Base-by-base conservation (phyloP, 176 grass and related monocot species). In the Canna indica region DNA sequence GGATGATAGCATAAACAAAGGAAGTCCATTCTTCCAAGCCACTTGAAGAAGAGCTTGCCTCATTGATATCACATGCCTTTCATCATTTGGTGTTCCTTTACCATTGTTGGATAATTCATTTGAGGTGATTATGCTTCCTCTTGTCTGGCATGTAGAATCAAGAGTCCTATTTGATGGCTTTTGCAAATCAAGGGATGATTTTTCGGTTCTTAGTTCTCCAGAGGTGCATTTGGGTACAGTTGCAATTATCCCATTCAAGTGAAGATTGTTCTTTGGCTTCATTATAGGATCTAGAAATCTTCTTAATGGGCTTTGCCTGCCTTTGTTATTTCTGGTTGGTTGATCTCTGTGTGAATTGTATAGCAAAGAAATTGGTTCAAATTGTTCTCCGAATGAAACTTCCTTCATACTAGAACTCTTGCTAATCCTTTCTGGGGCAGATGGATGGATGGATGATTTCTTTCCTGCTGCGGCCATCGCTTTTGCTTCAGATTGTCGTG, bases 251-350 rank as follows among this genome's bases (percentile, higher is more conserved):
- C 71, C 69, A 71, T 77, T 76, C 70, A 45, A 70, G 62, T 76
- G 74, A 36, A 50, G 26, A 74, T 84, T 67, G 65, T 44, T 82
- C 46, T 77, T 87, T 72, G 94, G 78, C 61, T 82, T 94, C 66
- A 99, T 81, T 72, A 99, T 76, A 71, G 95, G 95, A 84, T 99
- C 90, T 47, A 99, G 72, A 81, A 99, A 85, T 57, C 95, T 99
- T 77, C 86, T 90, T 27, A 94, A 80, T 24, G 95, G 95, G 70
- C 95, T 94, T 44, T 85, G 90, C 45, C 85, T 80, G 15, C 83
- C 63, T 88, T 72, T 90, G 67, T 81, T 82, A 67, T 68, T 88
- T 80, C 77, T 80, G 48, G 76, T 24, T 79, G 76, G 81, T 60
- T 79, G 85, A 42, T 90, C 78, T 70, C 74, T 79, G 52, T 74